Evolutionary conservation across 2,329 filamentous ascomycete genomes (phyloP), one percentile per base, ranked within the genome.

Genomic region (Neofusicoccum cordaticola): DNA sequence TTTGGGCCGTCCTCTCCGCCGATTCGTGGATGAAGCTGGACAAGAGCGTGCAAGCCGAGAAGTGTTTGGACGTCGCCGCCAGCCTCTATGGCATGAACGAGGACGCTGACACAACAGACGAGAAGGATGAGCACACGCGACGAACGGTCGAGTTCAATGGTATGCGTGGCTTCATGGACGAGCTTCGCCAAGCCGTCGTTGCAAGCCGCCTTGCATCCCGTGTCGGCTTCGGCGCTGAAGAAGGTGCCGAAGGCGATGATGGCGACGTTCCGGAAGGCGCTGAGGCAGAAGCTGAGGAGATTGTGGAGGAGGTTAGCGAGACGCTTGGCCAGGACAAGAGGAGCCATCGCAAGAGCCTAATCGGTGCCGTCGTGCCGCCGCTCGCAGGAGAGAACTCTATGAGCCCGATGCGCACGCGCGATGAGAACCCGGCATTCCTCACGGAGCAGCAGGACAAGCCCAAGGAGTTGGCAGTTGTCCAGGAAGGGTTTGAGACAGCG

Each of bases 1-100:
- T 96, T 68, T 99, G 93, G 93, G 90, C 89, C 69, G 84, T 95
- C 22, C 83, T 97, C 44, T 90, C 91, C 1, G 89, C 93, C 0
- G 90, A 97, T 71, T 85, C 88, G 1, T 99, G 95, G 95, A 82
- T 94, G 63, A 85, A 85, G 58, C 85, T 93, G 67, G 87, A 85
- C 39, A 93, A 94, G 72, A 87, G 88, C 62, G 86, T 90, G 13
- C 90, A 96, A 72, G 91, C 93, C 0, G 90, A 92, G 69, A 84
- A 86, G 65, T 92, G 91, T 68, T 83, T 98, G 1, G 87, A 90
- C 56, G 87, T 90, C 68, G 91, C 91, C 0, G 77, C 83, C 52
- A 75, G 77, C 11, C 74, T 87, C 1, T 88, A 88, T 27, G 63
- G 63, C 15, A n/a, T 57, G n/a, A 56, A 47, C 13, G 50, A 52